Percentiles rank a stretch among this genome's conserved stretches.
These are phyloP conservation scores for Apiotrichum gracile DNA, from an alignment of 1,284 basidiomycete species.

Conservation along the genomic window DNA sequence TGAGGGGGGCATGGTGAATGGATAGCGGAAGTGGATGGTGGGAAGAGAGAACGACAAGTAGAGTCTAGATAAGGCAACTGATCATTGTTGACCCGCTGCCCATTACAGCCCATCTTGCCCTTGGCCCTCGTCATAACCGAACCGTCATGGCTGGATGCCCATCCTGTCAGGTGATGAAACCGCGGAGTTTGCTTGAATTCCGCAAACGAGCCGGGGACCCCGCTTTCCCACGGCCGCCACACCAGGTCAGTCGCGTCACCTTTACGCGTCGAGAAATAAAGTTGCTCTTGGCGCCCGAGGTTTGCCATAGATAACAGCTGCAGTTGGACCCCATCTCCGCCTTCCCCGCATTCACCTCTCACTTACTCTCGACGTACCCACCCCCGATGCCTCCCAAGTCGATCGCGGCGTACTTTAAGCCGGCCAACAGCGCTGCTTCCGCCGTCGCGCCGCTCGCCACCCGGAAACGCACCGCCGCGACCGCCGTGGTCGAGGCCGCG, in stretches of 20 bases:
- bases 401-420: slow-evolving; percentile 18
- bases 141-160: too few species aligned
- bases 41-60: neutral
- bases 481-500: neutral
- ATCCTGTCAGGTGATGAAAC: too few species aligned
- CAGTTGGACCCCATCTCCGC: neutral
- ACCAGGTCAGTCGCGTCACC: slow-evolving; percentile 4
- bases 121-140: too few species aligned
- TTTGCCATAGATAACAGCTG: too few species aligned
- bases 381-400: slow-evolving; percentile 16
- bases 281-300: too few species aligned
- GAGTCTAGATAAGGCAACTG: neutral
- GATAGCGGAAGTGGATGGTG: neutral
- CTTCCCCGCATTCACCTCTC: neutral
- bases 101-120: too few species aligned
- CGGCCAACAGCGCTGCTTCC: neutral
- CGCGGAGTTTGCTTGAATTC: too few species aligned
- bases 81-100: too few species aligned
- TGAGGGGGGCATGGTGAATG: slow-evolving; percentile 23
- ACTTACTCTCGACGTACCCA: neutral
- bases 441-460: neutral
- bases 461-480: neutral
- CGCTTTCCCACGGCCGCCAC: neutral
- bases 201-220: too few species aligned
- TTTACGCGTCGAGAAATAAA: too few species aligned